These are phyloP conservation scores for Phylloporus rhodoxanthus DNA, from an alignment of 768 basidiomycete species.

Conservation along the genomic window DNA sequence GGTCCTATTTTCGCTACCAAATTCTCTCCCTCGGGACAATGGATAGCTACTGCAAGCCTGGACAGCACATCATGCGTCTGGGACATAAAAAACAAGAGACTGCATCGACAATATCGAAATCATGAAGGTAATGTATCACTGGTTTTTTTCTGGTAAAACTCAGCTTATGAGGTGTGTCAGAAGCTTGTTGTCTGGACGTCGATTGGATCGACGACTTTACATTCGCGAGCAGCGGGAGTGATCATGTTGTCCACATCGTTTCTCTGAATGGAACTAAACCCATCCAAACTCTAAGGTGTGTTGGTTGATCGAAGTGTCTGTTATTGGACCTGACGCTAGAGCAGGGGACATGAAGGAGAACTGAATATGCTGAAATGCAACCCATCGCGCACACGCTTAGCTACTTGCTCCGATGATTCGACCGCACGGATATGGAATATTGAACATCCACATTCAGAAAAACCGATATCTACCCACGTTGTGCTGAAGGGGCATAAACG, in stretches of 20 bases:
- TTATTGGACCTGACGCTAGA: conserved; percentile 5
- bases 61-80: conserved; percentile 76
- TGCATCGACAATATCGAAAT: conserved; percentile 57
- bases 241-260: conserved; percentile 57
- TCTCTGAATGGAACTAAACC: conserved; percentile 48
- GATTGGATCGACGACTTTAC: conserved; percentile 70
- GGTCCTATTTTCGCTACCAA: conserved; percentile 75
- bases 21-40: conserved; percentile 69
- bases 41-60: conserved; percentile 70
- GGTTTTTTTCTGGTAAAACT: background rate
- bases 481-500: conserved; percentile 60
- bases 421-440: conserved; percentile 76
- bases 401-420: conserved; percentile 77
- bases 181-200: conserved; percentile 75
- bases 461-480: conserved; percentile 17
- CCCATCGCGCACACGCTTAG: conserved; percentile 56
- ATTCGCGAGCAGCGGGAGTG: conserved; percentile 72
- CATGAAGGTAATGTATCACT: conserved; percentile 50
- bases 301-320: conserved; percentile 4
- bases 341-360: conserved; percentile 69
- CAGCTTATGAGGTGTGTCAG: conserved; percentile 12
- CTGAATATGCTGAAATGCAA: conserved; percentile 76
- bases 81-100: conserved; percentile 58
- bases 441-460: conserved; percentile 37
- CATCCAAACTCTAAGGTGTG: conserved; percentile 59